Percentiles rank a stretch among this genome's conserved stretches.
These are phyloP conservation scores for Ceratobasidium sp. DNA, from an alignment of 1,284 basidiomycete genomes.

Conservation along the genomic window DNA sequence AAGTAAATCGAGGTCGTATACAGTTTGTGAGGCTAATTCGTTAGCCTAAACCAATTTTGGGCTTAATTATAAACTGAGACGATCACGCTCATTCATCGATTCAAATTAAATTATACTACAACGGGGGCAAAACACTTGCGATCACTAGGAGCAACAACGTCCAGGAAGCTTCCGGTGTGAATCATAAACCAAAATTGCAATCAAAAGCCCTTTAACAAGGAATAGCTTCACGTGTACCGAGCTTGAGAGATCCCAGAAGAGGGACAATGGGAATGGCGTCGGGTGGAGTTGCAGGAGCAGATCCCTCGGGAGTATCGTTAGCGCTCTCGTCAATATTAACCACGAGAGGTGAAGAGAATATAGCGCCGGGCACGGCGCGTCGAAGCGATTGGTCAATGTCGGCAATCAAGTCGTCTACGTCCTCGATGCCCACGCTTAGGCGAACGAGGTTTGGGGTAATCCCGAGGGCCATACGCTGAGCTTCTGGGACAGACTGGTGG, in stretches of 20 bases:
- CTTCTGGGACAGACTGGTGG: constrained; percentile 81
- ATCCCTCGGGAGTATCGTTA: too few species aligned
- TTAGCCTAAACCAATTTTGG: too few species aligned
- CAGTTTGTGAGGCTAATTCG: too few species aligned
- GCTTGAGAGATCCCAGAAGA: background rate
- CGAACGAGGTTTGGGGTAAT: constrained; percentile 88
- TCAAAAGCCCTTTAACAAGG: background rate
- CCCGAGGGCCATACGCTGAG: constrained; percentile 77
- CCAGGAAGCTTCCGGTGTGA: background rate
- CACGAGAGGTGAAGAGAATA: background rate
- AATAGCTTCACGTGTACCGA: background rate
- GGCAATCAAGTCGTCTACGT: constrained; percentile 82
- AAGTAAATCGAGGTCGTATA: too few species aligned
- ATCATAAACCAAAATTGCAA: background rate
- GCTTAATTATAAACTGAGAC: too few species aligned
- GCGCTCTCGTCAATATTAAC: background rate
- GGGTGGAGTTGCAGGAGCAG: too few species aligned
- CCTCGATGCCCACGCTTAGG: constrained; percentile 91
- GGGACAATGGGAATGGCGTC: background rate
- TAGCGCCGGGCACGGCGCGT: constrained; percentile 57
- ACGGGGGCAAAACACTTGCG: background rate
- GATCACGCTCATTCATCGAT: background rate
- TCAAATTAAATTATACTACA: background rate
- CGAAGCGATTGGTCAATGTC: constrained; percentile 83
- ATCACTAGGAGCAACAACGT: background rate